Conservation (phyloP, 164 flowering plant species). For the Dillenia suffruticosa region DNA sequence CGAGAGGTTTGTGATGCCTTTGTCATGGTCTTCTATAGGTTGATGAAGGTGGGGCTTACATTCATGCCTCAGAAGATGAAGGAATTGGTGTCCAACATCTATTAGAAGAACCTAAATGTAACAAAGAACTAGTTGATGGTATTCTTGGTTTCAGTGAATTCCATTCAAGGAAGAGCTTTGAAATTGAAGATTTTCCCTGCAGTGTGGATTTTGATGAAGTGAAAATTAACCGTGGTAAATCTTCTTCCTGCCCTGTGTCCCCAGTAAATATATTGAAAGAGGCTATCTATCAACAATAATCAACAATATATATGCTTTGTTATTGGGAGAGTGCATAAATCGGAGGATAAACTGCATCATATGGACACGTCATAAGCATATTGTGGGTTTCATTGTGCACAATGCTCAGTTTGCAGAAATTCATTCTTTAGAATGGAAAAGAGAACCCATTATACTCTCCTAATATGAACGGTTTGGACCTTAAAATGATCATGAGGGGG, state of each 20-base stretch:
- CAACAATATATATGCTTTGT: background rate
- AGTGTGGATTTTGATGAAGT: slow-evolving; percentile 23
- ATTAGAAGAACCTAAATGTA: slow-evolving; percentile 52
- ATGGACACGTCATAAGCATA: background rate
- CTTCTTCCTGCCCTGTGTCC: slow-evolving; percentile 1
- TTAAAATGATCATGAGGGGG: too few species aligned
- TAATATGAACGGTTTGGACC: too few species aligned
- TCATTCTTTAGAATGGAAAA: background rate
- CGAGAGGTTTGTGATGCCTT: background rate
- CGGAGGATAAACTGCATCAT: too few species aligned
- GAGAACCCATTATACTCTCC: too few species aligned
- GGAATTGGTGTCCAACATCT: slow-evolving; percentile 44
- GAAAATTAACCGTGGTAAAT: slow-evolving; percentile 24
- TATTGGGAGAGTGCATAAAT: background rate
- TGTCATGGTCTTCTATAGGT: slow-evolving; percentile 23
- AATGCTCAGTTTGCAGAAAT: background rate
- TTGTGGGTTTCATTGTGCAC: background rate
- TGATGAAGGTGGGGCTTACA: slow-evolving; percentile 31
- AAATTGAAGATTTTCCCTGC: slow-evolving; percentile 25
- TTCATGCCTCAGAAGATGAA: slow-evolving; percentile 47
- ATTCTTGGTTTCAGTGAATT: slow-evolving; percentile 24
- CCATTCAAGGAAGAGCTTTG: slow-evolving; percentile 24
- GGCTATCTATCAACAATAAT: too few species aligned
- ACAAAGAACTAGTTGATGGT: slow-evolving; percentile 40
- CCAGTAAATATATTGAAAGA: background rate